Evolutionary conservation across 2,329 filamentous ascomycete genomes (phyloP).

Genomic region (Arachnomyces sp.): DNA sequence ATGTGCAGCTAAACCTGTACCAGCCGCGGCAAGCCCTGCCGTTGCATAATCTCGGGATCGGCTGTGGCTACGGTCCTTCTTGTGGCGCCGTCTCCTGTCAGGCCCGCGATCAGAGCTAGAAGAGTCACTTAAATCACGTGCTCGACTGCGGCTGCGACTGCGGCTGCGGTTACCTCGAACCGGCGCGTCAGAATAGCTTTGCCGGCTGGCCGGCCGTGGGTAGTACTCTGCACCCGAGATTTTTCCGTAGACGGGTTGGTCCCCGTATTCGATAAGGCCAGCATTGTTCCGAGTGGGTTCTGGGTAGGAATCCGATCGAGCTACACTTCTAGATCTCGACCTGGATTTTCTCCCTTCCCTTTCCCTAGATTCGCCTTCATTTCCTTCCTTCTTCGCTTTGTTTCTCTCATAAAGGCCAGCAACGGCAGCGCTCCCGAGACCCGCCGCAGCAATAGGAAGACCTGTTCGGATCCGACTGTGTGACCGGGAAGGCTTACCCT

Average conservation of each 20-base stretch:
- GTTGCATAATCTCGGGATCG: conserved; percentile 42
- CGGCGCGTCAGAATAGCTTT: conserved; percentile 34
- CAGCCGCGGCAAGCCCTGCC: conserved; percentile 51
- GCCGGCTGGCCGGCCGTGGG: conserved; percentile 32
- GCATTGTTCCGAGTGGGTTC: conserved; percentile 37
- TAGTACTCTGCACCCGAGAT: conserved; percentile 41
- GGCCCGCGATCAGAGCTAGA: conserved; percentile 31
- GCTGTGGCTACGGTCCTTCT: conserved; percentile 27
- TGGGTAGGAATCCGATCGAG: conserved; percentile 33
- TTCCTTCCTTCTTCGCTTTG: conserved; percentile 52
- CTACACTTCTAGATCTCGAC: conserved; percentile 40
- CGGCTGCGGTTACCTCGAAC: conserved; percentile 36
- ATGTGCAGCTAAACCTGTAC: conserved; percentile 50
- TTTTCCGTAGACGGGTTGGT: conserved; percentile 54
- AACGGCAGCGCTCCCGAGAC: conserved; percentile 53
- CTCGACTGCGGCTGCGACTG: conserved; percentile 41
- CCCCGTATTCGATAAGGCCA: conserved; percentile 57
- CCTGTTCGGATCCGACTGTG: conserved; percentile 50
- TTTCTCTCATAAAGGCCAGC: conserved; percentile 57
- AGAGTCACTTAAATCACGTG: conserved; percentile 27
- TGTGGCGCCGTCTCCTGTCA: conserved; percentile 24
- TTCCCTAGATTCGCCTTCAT: conserved; percentile 35
- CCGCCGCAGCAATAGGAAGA: conserved; percentile 54
- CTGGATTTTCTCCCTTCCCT: conserved; percentile 25
- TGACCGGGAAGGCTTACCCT: conserved; percentile 44